Evolutionary conservation across 2,329 filamentous ascomycete genomes (phyloP), one percentile per base, ranked within the genome.

Genomic region (Aspergillus fructus): DNA sequence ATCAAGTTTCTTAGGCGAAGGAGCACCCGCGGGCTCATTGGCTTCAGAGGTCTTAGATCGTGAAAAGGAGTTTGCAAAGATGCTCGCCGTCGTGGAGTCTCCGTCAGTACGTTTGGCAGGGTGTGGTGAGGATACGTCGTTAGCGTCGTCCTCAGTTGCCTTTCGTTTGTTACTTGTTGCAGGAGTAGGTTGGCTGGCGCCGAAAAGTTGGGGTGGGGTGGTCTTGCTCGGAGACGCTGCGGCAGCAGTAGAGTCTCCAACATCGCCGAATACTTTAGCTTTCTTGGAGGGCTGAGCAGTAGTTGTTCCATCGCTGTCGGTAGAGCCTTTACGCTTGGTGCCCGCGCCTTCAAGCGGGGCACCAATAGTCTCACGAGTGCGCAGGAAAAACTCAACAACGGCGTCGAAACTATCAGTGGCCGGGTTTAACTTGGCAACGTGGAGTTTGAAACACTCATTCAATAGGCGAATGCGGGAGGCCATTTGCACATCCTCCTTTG

Each of bases 351-450:
- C 71, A 49, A 75, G 55, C 4, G 74, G 73, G 15, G 65, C 64
- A 30, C 73, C 74, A 47, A 78, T 68, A 2, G 68, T 67, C 17
- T 72, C 70, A 45, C 76, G 74, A 51, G 73, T 65, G 45, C 68
- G 69, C 50, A 74, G 62, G 58, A 78, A 78, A 52, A 71, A 71
- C 5, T 71, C 60, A 27, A 78, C 64, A 34, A 74, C 37, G 15
- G 63, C 59, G 53, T 76, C 74, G 49, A 78, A 73, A 45, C 70
- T 66, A 46, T 74, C 61, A 2, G 51, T 67, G 15, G 65, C 60
- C 5, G 74, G 70, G 55, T 77, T 65, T 23, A 71, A 58, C 4
- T 62, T 59, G 11, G 67, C 62, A 11, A 77, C 49, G 45, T 71
- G 64, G 7, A 66, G 64, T 53, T 74, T 67, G 59, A 77, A 74